phyloP scores from a whole-genome alignment of 1,284 basidiomycete species.

The Schizophyllum amplum region DNA sequence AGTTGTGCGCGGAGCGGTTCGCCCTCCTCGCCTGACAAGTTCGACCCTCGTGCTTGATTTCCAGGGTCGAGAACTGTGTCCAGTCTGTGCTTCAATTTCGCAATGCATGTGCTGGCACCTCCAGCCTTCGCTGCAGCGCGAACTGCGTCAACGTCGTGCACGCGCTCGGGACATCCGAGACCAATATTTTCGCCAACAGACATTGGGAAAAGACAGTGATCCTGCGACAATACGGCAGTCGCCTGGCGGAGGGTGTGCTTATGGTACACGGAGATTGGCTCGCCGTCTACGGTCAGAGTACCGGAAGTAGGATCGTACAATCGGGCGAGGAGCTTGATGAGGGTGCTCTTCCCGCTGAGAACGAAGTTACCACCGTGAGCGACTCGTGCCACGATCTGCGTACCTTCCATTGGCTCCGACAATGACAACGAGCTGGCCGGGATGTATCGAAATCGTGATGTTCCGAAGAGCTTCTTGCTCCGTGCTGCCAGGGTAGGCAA shows the following conservation, averaged over 20 bases:
- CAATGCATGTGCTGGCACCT: constrained; percentile 27
- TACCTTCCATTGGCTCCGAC: constrained; percentile 27
- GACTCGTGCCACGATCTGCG: neutral
- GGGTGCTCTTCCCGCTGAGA: constrained; percentile 23
- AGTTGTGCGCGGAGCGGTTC: constrained; percentile 26
- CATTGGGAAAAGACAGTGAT: constrained; percentile 34
- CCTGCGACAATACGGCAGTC: constrained; percentile 35
- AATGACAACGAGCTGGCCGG: constrained; percentile 40
- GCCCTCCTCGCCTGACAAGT: constrained; percentile 23
- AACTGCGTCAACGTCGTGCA: constrained; percentile 22
- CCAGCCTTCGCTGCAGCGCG: constrained; percentile 27
- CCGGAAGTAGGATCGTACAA: constrained; percentile 35
- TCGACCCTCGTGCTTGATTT: constrained; percentile 16
- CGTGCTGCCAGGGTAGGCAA: constrained; percentile 36
- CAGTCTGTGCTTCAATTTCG: constrained; percentile 22
- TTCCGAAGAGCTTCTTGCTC: constrained; percentile 28
- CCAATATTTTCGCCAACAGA: constrained; percentile 38
- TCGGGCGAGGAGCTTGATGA: constrained; percentile 31
- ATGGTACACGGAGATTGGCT: constrained; percentile 25
- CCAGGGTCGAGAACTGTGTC: constrained; percentile 27
- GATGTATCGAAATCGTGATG: constrained; percentile 33
- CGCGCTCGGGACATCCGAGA: constrained; percentile 27
- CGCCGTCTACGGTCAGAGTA: constrained; percentile 30
- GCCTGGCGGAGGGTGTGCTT: constrained; percentile 28
- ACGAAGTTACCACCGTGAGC: neutral